A percentile compares a stretch with the other conserved stretches of the same genome.
phyloP scores from a whole-genome alignment of 83 land plant species.

The Thuja plicata region DNA sequence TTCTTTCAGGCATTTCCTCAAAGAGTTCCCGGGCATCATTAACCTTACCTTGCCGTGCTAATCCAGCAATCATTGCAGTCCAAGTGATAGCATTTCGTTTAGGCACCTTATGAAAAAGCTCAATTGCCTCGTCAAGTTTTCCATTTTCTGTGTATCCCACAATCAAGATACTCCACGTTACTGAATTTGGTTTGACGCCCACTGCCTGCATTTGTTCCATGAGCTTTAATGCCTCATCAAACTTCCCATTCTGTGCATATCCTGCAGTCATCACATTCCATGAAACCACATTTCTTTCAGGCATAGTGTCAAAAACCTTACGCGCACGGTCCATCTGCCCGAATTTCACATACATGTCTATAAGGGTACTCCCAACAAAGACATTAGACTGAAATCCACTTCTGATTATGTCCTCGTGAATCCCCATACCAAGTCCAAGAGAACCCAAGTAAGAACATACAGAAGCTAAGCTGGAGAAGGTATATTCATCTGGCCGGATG shows the following conservation, averaged over 20 bases:
- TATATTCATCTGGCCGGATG: conserved; percentile 28
- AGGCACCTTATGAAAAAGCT: conserved; percentile 27
- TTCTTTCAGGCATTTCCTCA: conserved; percentile 32
- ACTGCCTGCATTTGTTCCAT: conserved; percentile 29
- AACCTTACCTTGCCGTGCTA: conserved; percentile 40
- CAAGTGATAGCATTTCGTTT: conserved; percentile 38
- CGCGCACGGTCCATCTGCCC: conserved; percentile 37
- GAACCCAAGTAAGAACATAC: conserved; percentile 26
- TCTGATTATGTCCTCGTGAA: conserved; percentile 13
- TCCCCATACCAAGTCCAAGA: conserved; percentile 28
- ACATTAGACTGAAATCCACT: conserved; percentile 16
- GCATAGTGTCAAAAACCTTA: conserved; percentile 30
- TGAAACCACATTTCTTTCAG: conserved; percentile 31
- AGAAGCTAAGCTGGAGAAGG: background rate
- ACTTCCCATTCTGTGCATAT: conserved; percentile 40
- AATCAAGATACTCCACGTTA: conserved; percentile 39
- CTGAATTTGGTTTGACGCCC: conserved; percentile 34
- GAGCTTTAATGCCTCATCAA: conserved; percentile 28
- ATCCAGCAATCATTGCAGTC: conserved; percentile 46
- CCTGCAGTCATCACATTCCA: conserved; percentile 47
- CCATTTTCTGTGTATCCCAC: conserved; percentile 54
- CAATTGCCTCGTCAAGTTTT: conserved; percentile 29
- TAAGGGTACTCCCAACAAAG: conserved; percentile 30
- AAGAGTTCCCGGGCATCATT: conserved; percentile 43
- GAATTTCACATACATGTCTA: conserved; percentile 49